These are phyloP conservation scores for Coemansia aciculifera DNA, from an alignment of 192 early-diverging fungal species.

Conservation along the genomic window DNA sequence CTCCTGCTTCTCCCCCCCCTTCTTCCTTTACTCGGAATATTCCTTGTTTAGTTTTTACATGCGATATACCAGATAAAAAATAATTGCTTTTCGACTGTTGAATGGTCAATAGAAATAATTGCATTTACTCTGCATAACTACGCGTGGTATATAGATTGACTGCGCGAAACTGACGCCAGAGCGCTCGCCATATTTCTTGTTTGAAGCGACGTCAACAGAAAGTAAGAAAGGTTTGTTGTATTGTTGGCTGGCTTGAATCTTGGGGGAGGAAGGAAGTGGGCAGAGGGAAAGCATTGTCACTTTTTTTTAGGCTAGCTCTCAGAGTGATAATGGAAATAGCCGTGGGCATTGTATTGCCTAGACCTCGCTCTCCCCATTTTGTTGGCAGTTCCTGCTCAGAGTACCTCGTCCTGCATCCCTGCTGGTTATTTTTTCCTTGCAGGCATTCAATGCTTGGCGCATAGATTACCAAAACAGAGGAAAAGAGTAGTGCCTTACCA, in stretches of 20 bases:
- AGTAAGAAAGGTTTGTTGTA: not conserved
- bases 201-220: not conserved
- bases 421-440: not conserved
- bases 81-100: not conserved
- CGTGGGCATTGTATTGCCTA: slow-evolving; percentile 5
- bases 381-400: not conserved
- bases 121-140: slow-evolving; percentile 10
- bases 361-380: slow-evolving; percentile 3
- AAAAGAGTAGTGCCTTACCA: not conserved
- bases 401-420: not conserved
- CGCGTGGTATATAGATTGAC: slow-evolving; percentile 5
- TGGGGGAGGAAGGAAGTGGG: not conserved
- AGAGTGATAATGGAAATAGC: slow-evolving; percentile 6
- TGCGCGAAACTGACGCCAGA: not conserved
- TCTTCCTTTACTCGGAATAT: not conserved
- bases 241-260: not conserved
- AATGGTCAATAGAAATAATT: slow-evolving; percentile 15
- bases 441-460: not conserved
- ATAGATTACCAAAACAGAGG: not conserved
- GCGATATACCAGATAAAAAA: slow-evolving; percentile 3
- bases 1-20: not conserved
- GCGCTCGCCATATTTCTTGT: not conserved
- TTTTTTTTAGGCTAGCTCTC: not conserved
- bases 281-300: slow-evolving; percentile 4
- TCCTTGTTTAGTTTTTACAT: not conserved